Evolutionary conservation across 176 grass and related monocot genomes (phyloP).

Genomic region (Rhynchospora pubera): DNA sequence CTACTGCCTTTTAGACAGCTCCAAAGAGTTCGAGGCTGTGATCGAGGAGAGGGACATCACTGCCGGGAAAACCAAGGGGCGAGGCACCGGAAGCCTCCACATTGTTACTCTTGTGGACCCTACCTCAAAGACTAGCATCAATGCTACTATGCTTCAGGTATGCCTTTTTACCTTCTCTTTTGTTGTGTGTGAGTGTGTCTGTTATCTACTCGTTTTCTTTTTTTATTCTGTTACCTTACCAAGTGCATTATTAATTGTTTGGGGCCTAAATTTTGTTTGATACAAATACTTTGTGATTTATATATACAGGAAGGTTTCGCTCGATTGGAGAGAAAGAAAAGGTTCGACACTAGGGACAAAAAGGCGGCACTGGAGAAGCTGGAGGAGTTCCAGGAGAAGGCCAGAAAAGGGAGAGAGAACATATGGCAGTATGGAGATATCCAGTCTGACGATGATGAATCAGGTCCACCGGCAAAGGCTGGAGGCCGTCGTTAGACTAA

Average conservation of each 20-base stretch:
- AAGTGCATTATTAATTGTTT: not conserved
- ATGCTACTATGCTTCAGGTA: slow-evolving; percentile 93
- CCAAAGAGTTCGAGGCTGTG: slow-evolving; percentile 78
- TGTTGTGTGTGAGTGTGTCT: not conserved
- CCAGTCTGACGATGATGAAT: slow-evolving; percentile 45
- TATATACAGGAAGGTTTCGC: slow-evolving; percentile 42
- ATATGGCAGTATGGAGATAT: slow-evolving; percentile 43
- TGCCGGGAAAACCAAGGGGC: slow-evolving; percentile 74
- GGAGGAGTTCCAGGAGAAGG: slow-evolving; percentile 49
- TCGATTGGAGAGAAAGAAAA: slow-evolving; percentile 37
- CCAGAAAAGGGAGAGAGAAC: slow-evolving; percentile 24
- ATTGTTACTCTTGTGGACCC: slow-evolving; percentile 78
- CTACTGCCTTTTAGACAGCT: slow-evolving; percentile 52
- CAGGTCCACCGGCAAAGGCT: slow-evolving; percentile 36
- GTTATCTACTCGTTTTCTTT: not conserved
- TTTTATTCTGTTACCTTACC: no score
- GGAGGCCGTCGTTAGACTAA: slow-evolving; percentile 27
- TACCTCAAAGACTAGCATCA: slow-evolving; percentile 68
- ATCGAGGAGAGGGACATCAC: slow-evolving; percentile 83
- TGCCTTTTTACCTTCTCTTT: slow-evolving; percentile 6
- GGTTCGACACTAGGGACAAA: slow-evolving; percentile 31
- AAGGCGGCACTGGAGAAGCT: slow-evolving; percentile 38
- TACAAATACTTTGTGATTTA: not conserved
- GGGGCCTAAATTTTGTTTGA: not conserved
- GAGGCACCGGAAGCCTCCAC: slow-evolving; percentile 62